Percentiles rank a stretch among this genome's conserved stretches.
phyloP scores from a whole-genome alignment of 2,329 filamentous ascomycete genomes.

The Penicillium hesseltinei region DNA sequence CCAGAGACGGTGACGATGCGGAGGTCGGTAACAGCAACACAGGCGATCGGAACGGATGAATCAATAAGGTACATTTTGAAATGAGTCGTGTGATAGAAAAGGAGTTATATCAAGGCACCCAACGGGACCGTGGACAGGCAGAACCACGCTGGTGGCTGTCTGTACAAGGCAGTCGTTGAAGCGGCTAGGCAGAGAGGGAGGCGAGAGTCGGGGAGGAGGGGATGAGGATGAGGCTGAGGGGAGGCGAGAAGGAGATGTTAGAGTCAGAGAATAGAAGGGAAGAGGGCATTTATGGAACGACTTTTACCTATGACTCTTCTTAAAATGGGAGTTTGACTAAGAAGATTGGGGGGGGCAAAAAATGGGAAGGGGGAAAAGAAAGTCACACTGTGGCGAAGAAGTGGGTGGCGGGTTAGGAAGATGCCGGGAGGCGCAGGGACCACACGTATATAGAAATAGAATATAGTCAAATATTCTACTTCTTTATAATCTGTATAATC shows the following conservation, averaged over 20 bases:
- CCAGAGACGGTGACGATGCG: conserved; percentile 26
- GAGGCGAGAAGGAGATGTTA: conserved; percentile 4
- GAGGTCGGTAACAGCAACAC: conserved; percentile 37
- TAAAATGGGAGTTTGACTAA: conserved; percentile 9
- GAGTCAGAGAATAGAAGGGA: conserved; percentile 10
- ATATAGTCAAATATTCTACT: conserved; percentile 10
- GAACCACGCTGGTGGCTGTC: conserved; percentile 28
- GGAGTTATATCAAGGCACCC: conserved; percentile 27
- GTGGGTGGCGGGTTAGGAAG: conserved; percentile 17
- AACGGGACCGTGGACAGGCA: conserved; percentile 35
- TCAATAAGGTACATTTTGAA: conserved; percentile 44
- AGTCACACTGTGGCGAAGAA: conserved; percentile 17
- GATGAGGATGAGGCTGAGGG: background rate
- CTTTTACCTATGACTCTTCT: conserved; percentile 17
- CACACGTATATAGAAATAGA: conserved; percentile 6
- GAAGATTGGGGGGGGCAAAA: conserved; percentile 14
- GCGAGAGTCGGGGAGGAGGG: background rate
- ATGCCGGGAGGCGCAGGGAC: conserved; percentile 9
- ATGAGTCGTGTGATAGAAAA: conserved; percentile 8
- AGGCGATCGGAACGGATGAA: conserved; percentile 38
- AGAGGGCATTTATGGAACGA: conserved; percentile 8
- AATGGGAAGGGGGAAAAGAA: conserved; percentile 6
- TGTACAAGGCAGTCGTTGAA: conserved; percentile 29
- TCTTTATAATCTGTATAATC: background rate
- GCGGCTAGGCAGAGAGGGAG: conserved; percentile 15